A percentile compares a stretch with the other conserved stretches of the same genome.
Conservation (phyloP, 768 basidiomycete genomes). For the Pulveroboletus sp. region DNA sequence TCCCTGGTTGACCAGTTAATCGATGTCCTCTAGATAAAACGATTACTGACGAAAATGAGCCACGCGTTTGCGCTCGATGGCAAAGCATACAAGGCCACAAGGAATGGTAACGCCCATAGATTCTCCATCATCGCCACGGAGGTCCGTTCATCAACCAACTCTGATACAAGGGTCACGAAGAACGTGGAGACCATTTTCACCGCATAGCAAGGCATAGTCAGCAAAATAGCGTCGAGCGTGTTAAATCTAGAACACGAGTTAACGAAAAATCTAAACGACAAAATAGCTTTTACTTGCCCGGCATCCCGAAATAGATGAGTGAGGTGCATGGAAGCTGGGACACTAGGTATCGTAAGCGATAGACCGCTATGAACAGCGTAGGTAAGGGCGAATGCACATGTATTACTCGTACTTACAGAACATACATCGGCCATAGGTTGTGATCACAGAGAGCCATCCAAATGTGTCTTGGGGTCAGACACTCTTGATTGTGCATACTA, state of each 20-base stretch:
- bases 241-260: conserved; percentile 39
- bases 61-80: conserved; percentile 49
- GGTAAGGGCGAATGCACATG: background rate
- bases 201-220: conserved; percentile 55
- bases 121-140: conserved; percentile 52
- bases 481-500: conserved; percentile 74
- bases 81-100: conserved; percentile 52
- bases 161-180: conserved; percentile 46
- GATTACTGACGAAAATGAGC: conserved; percentile 47
- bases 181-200: conserved; percentile 53
- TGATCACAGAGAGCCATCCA: conserved; percentile 58
- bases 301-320: conserved; percentile 54
- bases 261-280: background rate
- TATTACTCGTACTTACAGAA: conserved; percentile 31
- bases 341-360: conserved; percentile 48
- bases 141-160: conserved; percentile 50
- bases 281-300: conserved; percentile 33
- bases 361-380: conserved; percentile 37
- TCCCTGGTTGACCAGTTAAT: background rate
- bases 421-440: conserved; percentile 66
- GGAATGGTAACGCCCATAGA: conserved; percentile 60
- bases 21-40: background rate
- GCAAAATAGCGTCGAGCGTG: conserved; percentile 58
- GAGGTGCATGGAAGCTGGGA: conserved; percentile 52
- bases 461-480: conserved; percentile 44